phyloP scores from a whole-genome alignment of 202 grass and related monocot species.

The Brachypodium distachyon region DNA sequence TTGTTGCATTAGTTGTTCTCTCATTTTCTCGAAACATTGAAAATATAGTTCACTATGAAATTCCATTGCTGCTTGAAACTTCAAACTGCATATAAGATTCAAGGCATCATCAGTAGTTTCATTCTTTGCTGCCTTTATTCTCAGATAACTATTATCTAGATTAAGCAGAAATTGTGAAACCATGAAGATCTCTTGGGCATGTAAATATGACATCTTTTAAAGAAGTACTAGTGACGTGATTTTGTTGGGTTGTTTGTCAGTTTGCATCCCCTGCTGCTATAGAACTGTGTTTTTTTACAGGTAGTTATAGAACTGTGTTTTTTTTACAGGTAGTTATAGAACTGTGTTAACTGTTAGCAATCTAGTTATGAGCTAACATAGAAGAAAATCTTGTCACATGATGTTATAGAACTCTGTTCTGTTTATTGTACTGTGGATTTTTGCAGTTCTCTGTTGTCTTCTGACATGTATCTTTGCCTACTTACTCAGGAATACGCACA shows the following conservation, averaged over 20 bases:
- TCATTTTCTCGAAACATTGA: neutral
- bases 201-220: neutral
- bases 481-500: constrained; percentile 51
- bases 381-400: neutral
- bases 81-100: neutral
- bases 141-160: neutral
- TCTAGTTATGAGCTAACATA: neutral
- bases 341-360: too few relatives aligned
- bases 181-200: neutral
- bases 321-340: too few relatives aligned
- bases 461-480: constrained; percentile 26
- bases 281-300: too few relatives aligned
- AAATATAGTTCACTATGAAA: neutral
- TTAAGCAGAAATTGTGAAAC: neutral
- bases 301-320: too few relatives aligned
- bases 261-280: too few relatives aligned
- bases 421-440: neutral
- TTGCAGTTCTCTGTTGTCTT: neutral
- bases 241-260: neutral
- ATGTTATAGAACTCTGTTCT: neutral
- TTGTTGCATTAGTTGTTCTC: neutral
- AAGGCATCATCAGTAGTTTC: neutral
- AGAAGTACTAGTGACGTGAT: neutral
- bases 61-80: neutral
- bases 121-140: neutral